Percentiles rank a stretch among this genome's conserved stretches.
phyloP scores from a whole-genome alignment of 441 rosid genomes.

The Codiaeum variegatum region DNA sequence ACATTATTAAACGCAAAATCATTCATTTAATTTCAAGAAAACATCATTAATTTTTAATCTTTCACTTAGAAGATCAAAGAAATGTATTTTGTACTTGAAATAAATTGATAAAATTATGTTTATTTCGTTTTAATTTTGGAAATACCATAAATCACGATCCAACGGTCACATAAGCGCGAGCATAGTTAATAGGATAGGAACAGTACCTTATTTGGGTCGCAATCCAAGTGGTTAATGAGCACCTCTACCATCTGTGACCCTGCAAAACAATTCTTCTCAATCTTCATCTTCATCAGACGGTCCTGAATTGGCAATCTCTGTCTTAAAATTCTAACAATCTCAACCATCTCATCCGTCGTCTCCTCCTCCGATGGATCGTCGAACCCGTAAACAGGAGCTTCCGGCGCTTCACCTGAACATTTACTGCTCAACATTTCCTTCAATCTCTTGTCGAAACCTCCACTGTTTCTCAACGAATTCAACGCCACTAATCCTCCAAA shows the following conservation, averaged over 20 bases:
- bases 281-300: constrained; percentile 79
- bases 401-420: constrained; percentile 59
- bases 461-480: constrained; percentile 73
- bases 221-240: constrained; percentile 55
- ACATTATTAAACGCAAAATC: neutral
- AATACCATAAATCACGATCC: neutral
- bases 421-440: constrained; percentile 45
- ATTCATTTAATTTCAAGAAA: neutral
- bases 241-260: constrained; percentile 71
- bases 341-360: constrained; percentile 43
- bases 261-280: constrained; percentile 77
- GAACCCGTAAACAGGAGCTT: constrained; percentile 54
- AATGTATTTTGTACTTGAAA: too few species aligned
- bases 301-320: constrained; percentile 74
- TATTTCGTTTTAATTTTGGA: too few species aligned
- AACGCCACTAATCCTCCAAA: constrained; percentile 80
- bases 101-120: too few species aligned
- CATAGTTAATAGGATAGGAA: neutral
- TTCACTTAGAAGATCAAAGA: too few species aligned
- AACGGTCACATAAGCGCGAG: neutral
- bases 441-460: constrained; percentile 51
- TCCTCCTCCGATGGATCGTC: constrained; percentile 49
- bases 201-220: constrained; percentile 66
- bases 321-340: constrained; percentile 49
- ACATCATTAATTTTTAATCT: too few species aligned